Evolutionary conservation across 2,329 filamentous ascomycete genomes (phyloP).

Genomic region (Madurella mycetomatis): DNA sequence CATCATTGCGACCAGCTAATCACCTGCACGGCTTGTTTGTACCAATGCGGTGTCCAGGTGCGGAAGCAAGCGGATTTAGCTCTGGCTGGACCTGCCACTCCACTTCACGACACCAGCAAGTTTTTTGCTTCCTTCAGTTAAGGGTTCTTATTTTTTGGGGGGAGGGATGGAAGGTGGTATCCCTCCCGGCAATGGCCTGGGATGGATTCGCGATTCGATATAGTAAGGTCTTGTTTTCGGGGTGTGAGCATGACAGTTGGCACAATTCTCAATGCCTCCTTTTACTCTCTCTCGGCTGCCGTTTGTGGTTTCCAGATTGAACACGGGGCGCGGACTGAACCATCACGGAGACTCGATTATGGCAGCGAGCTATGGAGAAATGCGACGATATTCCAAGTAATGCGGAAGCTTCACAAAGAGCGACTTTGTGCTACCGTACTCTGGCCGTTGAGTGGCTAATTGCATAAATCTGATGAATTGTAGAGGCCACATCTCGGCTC

Average conservation of each 20-base stretch:
- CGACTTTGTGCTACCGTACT: too few species aligned
- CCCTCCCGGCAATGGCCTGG: slow-evolving; percentile 8
- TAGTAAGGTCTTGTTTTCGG: slow-evolving; percentile 18
- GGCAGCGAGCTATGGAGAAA: neutral
- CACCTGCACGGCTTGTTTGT: slow-evolving; percentile 9
- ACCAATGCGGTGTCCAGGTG: slow-evolving; percentile 15
- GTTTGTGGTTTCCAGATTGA: slow-evolving; percentile 8
- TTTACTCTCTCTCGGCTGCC: slow-evolving; percentile 6
- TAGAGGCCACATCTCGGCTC: too few species aligned
- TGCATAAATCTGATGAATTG: too few species aligned
- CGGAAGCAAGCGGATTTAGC: slow-evolving; percentile 15
- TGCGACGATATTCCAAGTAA: too few species aligned
- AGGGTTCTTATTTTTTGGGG: slow-evolving; percentile 17
- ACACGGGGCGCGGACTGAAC: slow-evolving; percentile 10
- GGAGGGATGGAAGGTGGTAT: neutral
- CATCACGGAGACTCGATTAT: slow-evolving; percentile 1
- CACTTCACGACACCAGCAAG: slow-evolving; percentile 17
- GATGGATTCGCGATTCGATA: neutral
- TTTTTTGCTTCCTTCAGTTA: slow-evolving; percentile 18
- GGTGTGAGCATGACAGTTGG: slow-evolving; percentile 16
- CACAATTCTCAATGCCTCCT: slow-evolving; percentile 7
- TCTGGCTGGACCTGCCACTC: slow-evolving; percentile 19
- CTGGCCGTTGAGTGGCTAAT: too few species aligned
- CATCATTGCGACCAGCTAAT: slow-evolving; percentile 14
- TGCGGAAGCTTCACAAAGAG: too few species aligned